Conservation (phyloP, 139 green algal genomes). For the Chlorella sp. region DNA sequence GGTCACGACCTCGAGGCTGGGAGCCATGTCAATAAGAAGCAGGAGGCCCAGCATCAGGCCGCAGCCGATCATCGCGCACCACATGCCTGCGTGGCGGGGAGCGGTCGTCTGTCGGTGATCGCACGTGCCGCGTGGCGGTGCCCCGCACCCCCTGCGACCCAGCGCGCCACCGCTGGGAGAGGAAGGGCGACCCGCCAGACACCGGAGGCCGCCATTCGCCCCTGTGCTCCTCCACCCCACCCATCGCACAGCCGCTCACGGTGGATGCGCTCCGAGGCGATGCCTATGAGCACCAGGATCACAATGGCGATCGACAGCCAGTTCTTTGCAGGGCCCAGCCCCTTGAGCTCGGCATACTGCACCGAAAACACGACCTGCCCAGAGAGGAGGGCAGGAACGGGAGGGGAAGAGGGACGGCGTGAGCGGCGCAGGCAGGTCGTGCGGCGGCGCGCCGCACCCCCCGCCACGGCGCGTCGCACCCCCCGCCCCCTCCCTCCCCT, state of each 20-base stretch:
- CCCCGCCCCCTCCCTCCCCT: background rate
- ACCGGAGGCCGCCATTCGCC: no score
- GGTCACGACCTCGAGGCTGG: slow-evolving; percentile 34
- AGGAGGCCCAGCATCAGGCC: slow-evolving; percentile 52
- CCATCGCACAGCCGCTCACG: no score
- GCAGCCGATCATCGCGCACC: slow-evolving; percentile 44
- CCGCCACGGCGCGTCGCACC: background rate
- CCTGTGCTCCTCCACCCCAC: no score
- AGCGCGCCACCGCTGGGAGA: no score
- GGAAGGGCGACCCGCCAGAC: no score
- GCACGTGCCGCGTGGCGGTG: no score
- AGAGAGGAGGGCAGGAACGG: background rate
- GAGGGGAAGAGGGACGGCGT: background rate
- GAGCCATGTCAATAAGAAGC: slow-evolving; percentile 42
- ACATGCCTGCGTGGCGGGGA: background rate
- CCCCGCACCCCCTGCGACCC: no score
- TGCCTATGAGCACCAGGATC: slow-evolving; percentile 38
- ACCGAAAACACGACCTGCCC: slow-evolving; percentile 10
- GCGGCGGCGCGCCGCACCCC: background rate
- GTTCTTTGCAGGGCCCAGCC: slow-evolving; percentile 36
- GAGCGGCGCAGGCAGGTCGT: background rate
- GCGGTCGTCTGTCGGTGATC: background rate
- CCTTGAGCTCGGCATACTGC: slow-evolving; percentile 21
- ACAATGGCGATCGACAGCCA: slow-evolving; percentile 50
- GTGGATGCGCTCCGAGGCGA: slow-evolving; percentile 50